Percentiles rank a stretch among this genome's conserved stretches.
These are phyloP conservation scores for Phytopythium chamaehyphon DNA, from an alignment of 352 stramenopile species.

Conservation along the genomic window DNA sequence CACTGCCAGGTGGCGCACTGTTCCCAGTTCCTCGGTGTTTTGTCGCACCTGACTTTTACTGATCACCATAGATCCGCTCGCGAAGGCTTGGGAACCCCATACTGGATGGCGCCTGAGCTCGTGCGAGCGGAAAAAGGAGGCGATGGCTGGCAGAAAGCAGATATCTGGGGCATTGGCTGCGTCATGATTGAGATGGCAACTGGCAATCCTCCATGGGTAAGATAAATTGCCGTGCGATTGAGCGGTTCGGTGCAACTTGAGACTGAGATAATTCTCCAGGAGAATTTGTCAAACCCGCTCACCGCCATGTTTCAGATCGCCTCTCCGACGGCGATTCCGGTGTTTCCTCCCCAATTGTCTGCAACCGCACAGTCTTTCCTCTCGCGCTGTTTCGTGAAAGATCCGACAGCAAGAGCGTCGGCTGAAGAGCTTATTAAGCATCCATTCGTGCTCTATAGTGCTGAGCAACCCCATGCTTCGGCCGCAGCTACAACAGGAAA, in stretches of 20 bases:
- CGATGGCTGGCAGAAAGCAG: constrained; percentile 82
- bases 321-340: constrained; percentile 45
- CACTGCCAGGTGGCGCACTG: constrained; percentile 15
- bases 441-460: constrained; percentile 46
- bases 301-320: constrained; percentile 85
- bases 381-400: constrained; percentile 56
- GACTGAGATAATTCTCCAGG: constrained; percentile 14
- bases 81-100: constrained; percentile 87
- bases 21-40: no score
- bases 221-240: no score
- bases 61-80: constrained; percentile 71
- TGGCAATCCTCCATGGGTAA: constrained; percentile 83
- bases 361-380: constrained; percentile 37
- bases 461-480: neutral
- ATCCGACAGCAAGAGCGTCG: constrained; percentile 61
- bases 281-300: constrained; percentile 71
- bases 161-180: constrained; percentile 90
- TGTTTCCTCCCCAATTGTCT: constrained; percentile 41
- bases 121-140: constrained; percentile 72
- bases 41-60: no score
- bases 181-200: constrained; percentile 89
- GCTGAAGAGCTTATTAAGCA: constrained; percentile 82
- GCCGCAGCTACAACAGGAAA: neutral
- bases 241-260: neutral
- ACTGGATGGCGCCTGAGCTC: constrained; percentile 96